Conservation (phyloP, 345 rosid genomes). For the Mallotus nudiflorus region DNA sequence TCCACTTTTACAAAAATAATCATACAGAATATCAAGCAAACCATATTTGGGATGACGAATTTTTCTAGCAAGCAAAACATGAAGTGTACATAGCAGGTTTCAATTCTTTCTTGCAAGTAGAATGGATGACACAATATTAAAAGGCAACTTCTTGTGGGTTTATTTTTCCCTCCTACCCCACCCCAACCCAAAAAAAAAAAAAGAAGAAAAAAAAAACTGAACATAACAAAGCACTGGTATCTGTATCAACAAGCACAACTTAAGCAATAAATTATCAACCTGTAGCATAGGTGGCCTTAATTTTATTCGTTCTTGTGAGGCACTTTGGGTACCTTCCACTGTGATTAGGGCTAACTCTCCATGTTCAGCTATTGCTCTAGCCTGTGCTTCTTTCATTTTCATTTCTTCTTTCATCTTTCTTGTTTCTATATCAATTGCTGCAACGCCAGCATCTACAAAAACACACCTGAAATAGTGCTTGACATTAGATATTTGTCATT, state of each 20-base stretch:
- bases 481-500: conserved; percentile 1
- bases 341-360: conserved; percentile 92
- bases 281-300: conserved; percentile 96
- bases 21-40: neutral
- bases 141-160: neutral
- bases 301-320: conserved; percentile 63
- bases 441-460: conserved; percentile 94
- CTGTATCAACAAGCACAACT: neutral
- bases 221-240: neutral
- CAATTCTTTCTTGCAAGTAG: neutral
- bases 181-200: no score
- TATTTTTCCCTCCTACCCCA: neutral
- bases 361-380: conserved; percentile 87
- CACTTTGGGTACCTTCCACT: conserved; percentile 67
- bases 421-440: conserved; percentile 86
- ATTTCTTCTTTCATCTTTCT: conserved; percentile 85
- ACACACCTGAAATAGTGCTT: conserved; percentile 65
- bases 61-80: neutral
- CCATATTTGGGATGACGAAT: neutral
- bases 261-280: conserved; percentile 41
- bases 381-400: conserved; percentile 87
- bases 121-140: neutral
- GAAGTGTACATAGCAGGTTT: neutral
- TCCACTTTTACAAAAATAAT: neutral
- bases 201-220: no score